Evolutionary conservation across 805 yeast species (phyloP), one percentile per base, ranked within the genome.

Genomic region (Cyberlindnera mississippiensis): DNA sequence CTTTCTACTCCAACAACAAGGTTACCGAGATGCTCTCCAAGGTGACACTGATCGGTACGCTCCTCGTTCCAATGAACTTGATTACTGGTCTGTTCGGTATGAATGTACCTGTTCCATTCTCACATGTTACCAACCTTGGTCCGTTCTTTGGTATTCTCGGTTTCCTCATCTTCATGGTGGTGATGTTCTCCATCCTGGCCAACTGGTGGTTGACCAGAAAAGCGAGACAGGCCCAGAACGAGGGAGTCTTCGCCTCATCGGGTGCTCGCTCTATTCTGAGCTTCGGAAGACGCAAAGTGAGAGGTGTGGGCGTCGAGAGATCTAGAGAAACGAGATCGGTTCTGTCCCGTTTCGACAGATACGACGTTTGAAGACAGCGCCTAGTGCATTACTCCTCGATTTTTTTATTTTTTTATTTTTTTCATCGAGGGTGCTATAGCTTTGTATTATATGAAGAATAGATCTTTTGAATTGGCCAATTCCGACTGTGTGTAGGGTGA

Each of bases 31-130:
- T 91, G 75, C 71, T 91, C 41, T 86, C 96, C 26, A 85, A 85
- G 58, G 96, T 90, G 19, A 90, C 99, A 0, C 56, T 91, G 45
- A 68, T 91, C 28, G 98, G 97, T 73, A 89, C 97, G 0, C 72
- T 91, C 55, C 69, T 91, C 24, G 84, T 91, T 48, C 98, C 98
- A 13, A 73, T 91, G 71, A 91, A 91, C 61, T 68, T 91, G 44
- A 74, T 91, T 34, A 88, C 97, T 2, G 96, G 97, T 61, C 59
- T 90, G 49, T 91, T 91, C 64, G 97, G 97, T 56, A 91, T 91
- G 99, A 91, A 91, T 63, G 98, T 91, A 15, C 63, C 54, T 11
- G 85, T 91, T 22, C 97, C 97, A 0, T 96, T 96, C 22, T 64
- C 74, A 45, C 67, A 52, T 12, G 71, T 50, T 2, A 53, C 47